Percentiles rank a stretch among this genome's conserved stretches.
Evolutionary conservation across 2,329 filamentous ascomycete species (phyloP).

Genomic region (Penicillium sp.): DNA sequence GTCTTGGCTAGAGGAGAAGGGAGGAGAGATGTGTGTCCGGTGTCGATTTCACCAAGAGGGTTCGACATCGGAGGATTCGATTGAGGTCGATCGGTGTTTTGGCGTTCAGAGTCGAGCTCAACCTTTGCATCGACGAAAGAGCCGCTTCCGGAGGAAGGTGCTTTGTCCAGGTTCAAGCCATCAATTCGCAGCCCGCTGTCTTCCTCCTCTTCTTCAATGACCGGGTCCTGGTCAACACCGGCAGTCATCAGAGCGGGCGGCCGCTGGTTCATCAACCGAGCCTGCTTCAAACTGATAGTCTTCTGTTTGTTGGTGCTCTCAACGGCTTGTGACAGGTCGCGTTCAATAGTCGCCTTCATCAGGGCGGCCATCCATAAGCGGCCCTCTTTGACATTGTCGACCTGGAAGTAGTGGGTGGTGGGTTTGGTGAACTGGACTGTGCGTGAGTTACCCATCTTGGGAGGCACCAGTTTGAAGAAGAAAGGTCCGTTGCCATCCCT

Average conservation of each 20-base stretch:
- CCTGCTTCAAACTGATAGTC: constrained; percentile 89
- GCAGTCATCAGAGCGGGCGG: constrained; percentile 77
- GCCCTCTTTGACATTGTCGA: constrained; percentile 83
- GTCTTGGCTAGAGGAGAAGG: constrained; percentile 26
- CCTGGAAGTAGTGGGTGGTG: constrained; percentile 95
- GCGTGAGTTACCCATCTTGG: constrained; percentile 78
- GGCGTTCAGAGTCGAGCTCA: constrained; percentile 3
- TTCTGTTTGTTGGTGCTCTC: constrained; percentile 95
- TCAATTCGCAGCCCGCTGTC: constrained; percentile 24
- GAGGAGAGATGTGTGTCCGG: constrained; percentile 26
- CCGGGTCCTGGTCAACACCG: constrained; percentile 10
- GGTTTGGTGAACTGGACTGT: constrained; percentile 98
- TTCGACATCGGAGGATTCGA: constrained; percentile 22
- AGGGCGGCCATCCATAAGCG: constrained; percentile 97
- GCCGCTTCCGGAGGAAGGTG: constrained; percentile 14
- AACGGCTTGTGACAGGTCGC: constrained; percentile 72
- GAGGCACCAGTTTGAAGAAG: constrained; percentile 96
- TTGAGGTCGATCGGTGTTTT: background rate
- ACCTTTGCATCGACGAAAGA: constrained; percentile 17
- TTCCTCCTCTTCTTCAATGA: constrained; percentile 27
- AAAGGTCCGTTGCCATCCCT: constrained; percentile 69
- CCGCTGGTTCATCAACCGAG: constrained; percentile 79
- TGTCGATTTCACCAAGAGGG: constrained; percentile 28
- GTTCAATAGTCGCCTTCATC: constrained; percentile 98
- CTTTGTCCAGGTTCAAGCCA: constrained; percentile 34